Percentiles rank a stretch among this genome's conserved stretches.
Evolutionary conservation across 164 flowering plant genomes (phyloP).

Genomic region (Chimonanthus salicifolius): DNA sequence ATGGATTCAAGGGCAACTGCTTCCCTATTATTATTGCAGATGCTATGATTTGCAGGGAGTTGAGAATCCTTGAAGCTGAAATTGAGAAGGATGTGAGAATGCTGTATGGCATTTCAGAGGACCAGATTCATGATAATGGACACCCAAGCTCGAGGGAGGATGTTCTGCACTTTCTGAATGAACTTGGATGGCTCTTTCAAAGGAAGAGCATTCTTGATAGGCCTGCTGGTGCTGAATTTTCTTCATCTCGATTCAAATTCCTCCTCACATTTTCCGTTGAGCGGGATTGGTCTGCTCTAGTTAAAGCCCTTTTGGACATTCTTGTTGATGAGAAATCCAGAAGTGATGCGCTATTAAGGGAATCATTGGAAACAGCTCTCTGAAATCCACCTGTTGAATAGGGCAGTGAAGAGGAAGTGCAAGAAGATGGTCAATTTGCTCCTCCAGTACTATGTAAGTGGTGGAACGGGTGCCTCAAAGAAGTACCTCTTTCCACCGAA

Average conservation of each 20-base stretch:
- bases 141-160: constrained; percentile 54
- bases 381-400: constrained; percentile 60
- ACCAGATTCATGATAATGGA: constrained; percentile 24
- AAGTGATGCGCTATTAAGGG: constrained; percentile 27
- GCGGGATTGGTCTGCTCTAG: constrained; percentile 59
- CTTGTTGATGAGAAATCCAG: constrained; percentile 37
- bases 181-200: constrained; percentile 94
- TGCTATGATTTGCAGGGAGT: constrained; percentile 59
- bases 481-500: constrained; percentile 63
- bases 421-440: constrained; percentile 67
- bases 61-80: constrained; percentile 67
- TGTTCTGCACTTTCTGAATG: constrained; percentile 72
- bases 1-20: constrained; percentile 73
- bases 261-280: constrained; percentile 70
- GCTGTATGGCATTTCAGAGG: constrained; percentile 29
- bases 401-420: constrained; percentile 75
- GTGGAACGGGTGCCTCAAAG: constrained; percentile 22
- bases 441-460: constrained; percentile 40
- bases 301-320: constrained; percentile 59
- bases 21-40: constrained; percentile 85
- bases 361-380: constrained; percentile 42
- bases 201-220: constrained; percentile 26
- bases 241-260: constrained; percentile 51
- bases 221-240: constrained; percentile 31
- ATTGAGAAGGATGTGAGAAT: constrained; percentile 32